phyloP scores from a whole-genome alignment of 2,329 filamentous ascomycete species.

The Epichloe gansuensis region DNA sequence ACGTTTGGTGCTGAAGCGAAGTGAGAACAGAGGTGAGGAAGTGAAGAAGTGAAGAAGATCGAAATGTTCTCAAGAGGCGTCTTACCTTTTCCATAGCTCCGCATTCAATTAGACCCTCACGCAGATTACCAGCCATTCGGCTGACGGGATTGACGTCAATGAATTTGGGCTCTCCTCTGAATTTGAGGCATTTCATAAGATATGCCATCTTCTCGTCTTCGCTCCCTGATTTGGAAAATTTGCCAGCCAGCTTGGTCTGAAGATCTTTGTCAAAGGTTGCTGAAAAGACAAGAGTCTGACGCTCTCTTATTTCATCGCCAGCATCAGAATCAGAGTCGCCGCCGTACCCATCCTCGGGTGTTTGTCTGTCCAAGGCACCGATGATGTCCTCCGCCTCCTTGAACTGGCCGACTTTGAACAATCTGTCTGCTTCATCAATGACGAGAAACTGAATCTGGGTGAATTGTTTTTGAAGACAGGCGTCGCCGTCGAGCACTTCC shows the following conservation, averaged over 20 bases:
- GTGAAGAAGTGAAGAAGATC: background rate
- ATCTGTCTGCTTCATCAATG: slow-evolving; percentile 84
- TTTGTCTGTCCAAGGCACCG: slow-evolving; percentile 60
- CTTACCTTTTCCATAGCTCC: slow-evolving; percentile 79
- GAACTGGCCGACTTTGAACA: slow-evolving; percentile 88
- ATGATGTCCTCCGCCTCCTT: slow-evolving; percentile 88
- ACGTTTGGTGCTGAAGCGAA: too few relatives aligned
- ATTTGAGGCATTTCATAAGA: slow-evolving; percentile 78
- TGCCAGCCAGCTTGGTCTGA: slow-evolving; percentile 81
- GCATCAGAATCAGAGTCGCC: slow-evolving; percentile 30
- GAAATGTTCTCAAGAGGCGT: background rate
- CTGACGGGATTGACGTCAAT: slow-evolving; percentile 82
- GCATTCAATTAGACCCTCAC: slow-evolving; percentile 86
- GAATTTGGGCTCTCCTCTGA: slow-evolving; percentile 75
- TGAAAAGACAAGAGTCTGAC: slow-evolving; percentile 92
- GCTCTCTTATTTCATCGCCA: slow-evolving; percentile 30
- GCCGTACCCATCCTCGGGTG: slow-evolving; percentile 45
- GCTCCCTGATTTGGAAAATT: slow-evolving; percentile 31
- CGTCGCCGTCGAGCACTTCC: slow-evolving; percentile 77
- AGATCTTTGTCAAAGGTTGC: slow-evolving; percentile 88
- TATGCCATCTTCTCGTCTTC: slow-evolving; percentile 85
- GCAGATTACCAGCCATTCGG: slow-evolving; percentile 77
- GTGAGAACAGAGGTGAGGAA: background rate
- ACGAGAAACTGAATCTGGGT: slow-evolving; percentile 71
- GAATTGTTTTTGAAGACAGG: slow-evolving; percentile 56